These are phyloP conservation scores for Medicago lupulina DNA, from an alignment of 306 rosid genomes.

Conservation along the genomic window DNA sequence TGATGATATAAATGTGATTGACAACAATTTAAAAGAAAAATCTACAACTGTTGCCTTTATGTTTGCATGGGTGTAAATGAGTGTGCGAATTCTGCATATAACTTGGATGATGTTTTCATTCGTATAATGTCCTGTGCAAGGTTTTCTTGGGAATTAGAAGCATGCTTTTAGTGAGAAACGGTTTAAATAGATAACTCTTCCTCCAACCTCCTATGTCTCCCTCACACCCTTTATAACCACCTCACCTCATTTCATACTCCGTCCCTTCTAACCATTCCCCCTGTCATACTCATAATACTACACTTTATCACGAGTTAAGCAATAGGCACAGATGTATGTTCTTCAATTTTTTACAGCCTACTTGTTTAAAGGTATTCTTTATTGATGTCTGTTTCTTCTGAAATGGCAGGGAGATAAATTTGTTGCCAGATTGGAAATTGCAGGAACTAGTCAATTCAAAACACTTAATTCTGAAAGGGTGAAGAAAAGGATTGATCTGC, in stretches of 20 bases:
- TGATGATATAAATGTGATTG: constrained; percentile 16
- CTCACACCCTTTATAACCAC: not conserved
- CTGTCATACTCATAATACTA: not conserved
- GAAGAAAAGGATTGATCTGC: constrained; percentile 81
- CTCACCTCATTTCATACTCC: not conserved
- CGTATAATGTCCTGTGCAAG: constrained; percentile 15
- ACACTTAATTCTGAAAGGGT: constrained; percentile 53
- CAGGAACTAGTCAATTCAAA: constrained; percentile 51
- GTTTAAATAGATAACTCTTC: not conserved
- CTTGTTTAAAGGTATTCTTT: constrained; percentile 34
- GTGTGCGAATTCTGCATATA: constrained; percentile 36
- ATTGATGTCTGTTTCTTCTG: constrained; percentile 41
- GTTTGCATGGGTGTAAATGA: constrained; percentile 4
- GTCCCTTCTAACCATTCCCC: not conserved
- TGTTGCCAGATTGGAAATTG: constrained; percentile 37
- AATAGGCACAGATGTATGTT: not conserved
- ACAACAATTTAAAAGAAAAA: constrained; percentile 6
- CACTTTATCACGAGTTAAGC: not conserved
- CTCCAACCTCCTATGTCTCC: not conserved
- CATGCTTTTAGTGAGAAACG: constrained; percentile 18
- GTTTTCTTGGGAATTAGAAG: constrained; percentile 31
- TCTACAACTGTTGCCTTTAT: not conserved
- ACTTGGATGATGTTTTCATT: constrained; percentile 13
- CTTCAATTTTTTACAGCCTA: constrained; percentile 18
- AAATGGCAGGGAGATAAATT: constrained; percentile 58